phyloP scores from a whole-genome alignment of 208 protist genomes.

The Borovskyia barvae region DNA sequence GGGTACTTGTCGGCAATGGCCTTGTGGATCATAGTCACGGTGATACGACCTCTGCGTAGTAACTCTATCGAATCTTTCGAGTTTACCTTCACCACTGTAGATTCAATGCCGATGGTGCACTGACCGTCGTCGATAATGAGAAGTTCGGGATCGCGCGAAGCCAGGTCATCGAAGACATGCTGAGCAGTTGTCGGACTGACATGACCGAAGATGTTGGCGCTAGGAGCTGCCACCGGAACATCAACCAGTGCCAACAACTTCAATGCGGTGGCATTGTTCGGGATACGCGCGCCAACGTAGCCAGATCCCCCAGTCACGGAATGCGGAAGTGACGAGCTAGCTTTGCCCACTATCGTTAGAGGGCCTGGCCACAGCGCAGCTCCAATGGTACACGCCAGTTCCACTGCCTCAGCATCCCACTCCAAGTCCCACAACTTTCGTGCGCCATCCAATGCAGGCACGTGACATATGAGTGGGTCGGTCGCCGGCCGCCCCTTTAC shows the following conservation, averaged over 20 bases:
- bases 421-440: slow-evolving; percentile 60
- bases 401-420: slow-evolving; percentile 34
- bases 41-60: slow-evolving; percentile 77
- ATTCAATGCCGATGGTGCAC: slow-evolving; percentile 92
- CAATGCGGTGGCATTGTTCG: slow-evolving; percentile 67
- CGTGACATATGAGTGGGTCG: slow-evolving; percentile 97
- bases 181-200: slow-evolving; percentile 88
- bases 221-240: slow-evolving; percentile 89
- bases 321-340: slow-evolving; percentile 52
- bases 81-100: slow-evolving; percentile 86
- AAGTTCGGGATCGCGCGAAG: slow-evolving; percentile 60
- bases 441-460: slow-evolving; percentile 64
- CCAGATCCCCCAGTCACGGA: slow-evolving; percentile 86
- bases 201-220: slow-evolving; percentile 93
- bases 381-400: slow-evolving; percentile 63
- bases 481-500: slow-evolving; percentile 95
- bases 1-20: slow-evolving; percentile 42
- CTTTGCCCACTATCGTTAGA: slow-evolving; percentile 87
- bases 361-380: slow-evolving; percentile 90
- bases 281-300: slow-evolving; percentile 87
- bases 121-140: slow-evolving; percentile 87
- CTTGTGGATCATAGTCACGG: slow-evolving; percentile 61
- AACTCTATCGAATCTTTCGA: slow-evolving; percentile 59
- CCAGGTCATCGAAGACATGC: slow-evolving; percentile 92
- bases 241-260: slow-evolving; percentile 58